These are phyloP conservation scores for Colletotrichum truncatum DNA, from an alignment of 2,329 filamentous ascomycete species.

Conservation along the genomic window DNA sequence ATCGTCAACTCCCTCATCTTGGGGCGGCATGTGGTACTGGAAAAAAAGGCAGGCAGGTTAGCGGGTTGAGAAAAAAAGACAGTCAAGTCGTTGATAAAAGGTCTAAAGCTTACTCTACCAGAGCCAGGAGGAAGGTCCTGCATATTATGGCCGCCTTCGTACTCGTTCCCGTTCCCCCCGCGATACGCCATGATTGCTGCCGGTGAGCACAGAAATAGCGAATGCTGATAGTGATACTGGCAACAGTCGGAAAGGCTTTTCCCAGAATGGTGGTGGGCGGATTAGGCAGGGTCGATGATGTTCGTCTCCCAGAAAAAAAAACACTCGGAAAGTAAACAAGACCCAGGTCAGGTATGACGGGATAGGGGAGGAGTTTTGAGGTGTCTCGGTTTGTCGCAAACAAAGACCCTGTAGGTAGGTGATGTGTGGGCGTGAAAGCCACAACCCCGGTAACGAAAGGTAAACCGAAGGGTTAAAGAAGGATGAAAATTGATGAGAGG, in stretches of 20 bases:
- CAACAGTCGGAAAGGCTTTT: neutral
- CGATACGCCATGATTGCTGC: conserved; percentile 65
- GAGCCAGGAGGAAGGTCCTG: conserved; percentile 70
- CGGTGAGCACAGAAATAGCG: conserved; percentile 10
- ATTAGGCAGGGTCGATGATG: conserved; percentile 15
- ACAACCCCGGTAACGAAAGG: conserved; percentile 28
- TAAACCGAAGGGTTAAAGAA: conserved; percentile 17
- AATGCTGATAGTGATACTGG: neutral
- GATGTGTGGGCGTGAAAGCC: conserved; percentile 25
- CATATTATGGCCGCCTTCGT: conserved; percentile 70
- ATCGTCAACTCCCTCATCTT: conserved; percentile 67
- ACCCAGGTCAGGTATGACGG: conserved; percentile 3
- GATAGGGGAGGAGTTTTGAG: neutral
- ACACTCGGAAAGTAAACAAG: neutral
- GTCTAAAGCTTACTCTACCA: conserved; percentile 62
- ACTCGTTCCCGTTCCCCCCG: conserved; percentile 56
- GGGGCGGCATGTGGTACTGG: conserved; percentile 68
- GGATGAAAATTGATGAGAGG: conserved; percentile 19
- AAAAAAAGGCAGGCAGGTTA: neutral
- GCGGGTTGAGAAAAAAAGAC: conserved; percentile 4
- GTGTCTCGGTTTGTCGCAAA: conserved; percentile 15
- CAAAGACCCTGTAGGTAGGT: conserved; percentile 24
- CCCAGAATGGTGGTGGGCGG: neutral
- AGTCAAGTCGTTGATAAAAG: conserved; percentile 19
- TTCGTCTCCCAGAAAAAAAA: neutral